Evolutionary conservation across 73 alveolate genomes (phyloP), one percentile per base, ranked within the genome.

Genomic region (Paramecium biaurelia): DNA sequence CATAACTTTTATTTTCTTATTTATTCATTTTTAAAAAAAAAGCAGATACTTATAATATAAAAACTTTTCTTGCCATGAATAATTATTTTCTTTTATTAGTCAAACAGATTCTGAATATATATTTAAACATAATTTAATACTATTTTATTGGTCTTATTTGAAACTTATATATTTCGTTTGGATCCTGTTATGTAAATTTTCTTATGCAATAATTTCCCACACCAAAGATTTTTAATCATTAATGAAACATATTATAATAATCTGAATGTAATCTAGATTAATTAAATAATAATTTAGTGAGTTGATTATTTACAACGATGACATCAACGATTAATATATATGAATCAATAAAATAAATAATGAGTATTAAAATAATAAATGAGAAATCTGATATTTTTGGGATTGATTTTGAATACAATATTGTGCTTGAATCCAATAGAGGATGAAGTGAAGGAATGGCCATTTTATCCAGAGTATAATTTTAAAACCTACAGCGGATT

Each of bases 381-480:
- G 84, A 26, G 84, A 63, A 63, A 63, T 63, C 10, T 63, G 84
- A 26, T 63, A 26, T 5, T 63, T 14, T 23, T 63, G 1, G 84
- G 49, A 8, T 53, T 53, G 68, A 53, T 53, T 4, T 53, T 53
- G 23, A 18, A 53, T 53, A 18, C 68, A 53, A 41, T 63, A 63
- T 63, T 63, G 24, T 30, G 84, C 28, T 38, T 63, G 12, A 32
- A 24, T 24, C 84, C 84, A 12, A 12, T 32, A 14, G 45, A 26
- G 2, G 87, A 74, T 74, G 87, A 74, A 41, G 58, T 74, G 3
- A n/a, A 28, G 28, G 87, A 74, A 11, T 74, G 87, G 87, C 87
- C 87, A 14, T 34, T 34, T 21, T 74, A 37, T 41, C 68, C 63
- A 74, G 23, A 32, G n/a, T 37, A 74, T 34, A 37, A 74, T 74